Evolutionary conservation across 441 rosid genomes (phyloP), one percentile per base, ranked within the genome.

Genomic region (Mallotus japonicus): DNA sequence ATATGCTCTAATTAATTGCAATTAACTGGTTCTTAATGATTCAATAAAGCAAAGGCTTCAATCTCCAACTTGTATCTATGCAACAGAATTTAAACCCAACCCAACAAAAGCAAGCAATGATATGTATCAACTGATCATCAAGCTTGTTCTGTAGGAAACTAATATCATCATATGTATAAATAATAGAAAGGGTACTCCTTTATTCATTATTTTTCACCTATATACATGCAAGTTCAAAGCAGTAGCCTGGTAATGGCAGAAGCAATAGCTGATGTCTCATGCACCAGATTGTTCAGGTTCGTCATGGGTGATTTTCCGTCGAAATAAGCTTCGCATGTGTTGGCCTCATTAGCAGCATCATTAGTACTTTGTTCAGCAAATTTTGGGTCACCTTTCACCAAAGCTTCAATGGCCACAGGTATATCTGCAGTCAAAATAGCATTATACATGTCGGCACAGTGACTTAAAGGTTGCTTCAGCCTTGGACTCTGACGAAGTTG

Each of bases 341-440:
- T 71, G 62, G 81, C 81, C 65, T 74, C 82, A 15, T 16, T 6
- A 6, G 86, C 82, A 42, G 79, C 84, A 72, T 80, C 81, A 47
- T 72, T 47, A 3, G 78, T 20, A 15, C 74, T 81, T 13, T 10
- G 17, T 65, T 69, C 72, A 0, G 81, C 86, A 37, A 73, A 81
- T 14, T 76, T 78, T 24, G 77, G 76, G 44, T 74, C 50, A 20
- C 80, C 84, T 8, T 54, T 57, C 13, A 57, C 22, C 54, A 83
- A 46, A n/a, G 84, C 83, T 65, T 72, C 72, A 19, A 61, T 15
- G 37, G 78, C 71, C 28, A 59, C 70, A 0, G 79, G 80, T 19
- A 80, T 55, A 58, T 76, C 80, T 9, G 58, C 73, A 6, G 19
- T 67, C 57, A 80, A 49, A 42, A 83, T 77, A 4, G 16, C 67